Evolutionary conservation across 257 asterid species (phyloP).

Genomic region (Fraxinus excelsior): DNA sequence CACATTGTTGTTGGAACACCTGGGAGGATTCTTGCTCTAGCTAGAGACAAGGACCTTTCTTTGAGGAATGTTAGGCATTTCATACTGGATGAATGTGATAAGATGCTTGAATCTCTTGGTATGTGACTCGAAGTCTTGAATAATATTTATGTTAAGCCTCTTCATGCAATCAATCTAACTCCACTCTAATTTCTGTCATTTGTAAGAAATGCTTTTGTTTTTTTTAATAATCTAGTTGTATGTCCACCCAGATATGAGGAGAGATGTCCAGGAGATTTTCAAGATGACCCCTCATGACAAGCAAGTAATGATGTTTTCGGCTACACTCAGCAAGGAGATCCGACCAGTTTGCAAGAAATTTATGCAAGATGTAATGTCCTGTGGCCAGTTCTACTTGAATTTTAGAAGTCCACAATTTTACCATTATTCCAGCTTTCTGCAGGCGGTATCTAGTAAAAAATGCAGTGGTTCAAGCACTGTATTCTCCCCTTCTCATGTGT

Average conservation of each 20-base stretch:
- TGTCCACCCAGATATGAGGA: slow-evolving; percentile 69
- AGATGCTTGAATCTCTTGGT: slow-evolving; percentile 63
- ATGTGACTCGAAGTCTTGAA: slow-evolving; percentile 15
- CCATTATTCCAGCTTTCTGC: slow-evolving; percentile 56
- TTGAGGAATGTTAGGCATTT: slow-evolving; percentile 61
- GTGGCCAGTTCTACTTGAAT: slow-evolving; percentile 75
- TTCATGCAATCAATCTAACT: slow-evolving; percentile 1
- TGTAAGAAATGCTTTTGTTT: neutral
- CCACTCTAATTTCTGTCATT: neutral
- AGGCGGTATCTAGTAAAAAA: slow-evolving; percentile 36
- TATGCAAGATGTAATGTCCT: slow-evolving; percentile 94
- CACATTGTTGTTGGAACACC: slow-evolving; percentile 61
- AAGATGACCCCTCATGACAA: slow-evolving; percentile 94
- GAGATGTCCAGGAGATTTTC: slow-evolving; percentile 91
- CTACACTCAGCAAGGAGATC: slow-evolving; percentile 92
- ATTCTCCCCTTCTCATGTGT: slow-evolving; percentile 40
- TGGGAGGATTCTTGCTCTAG: slow-evolving; percentile 52
- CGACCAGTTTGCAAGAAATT: slow-evolving; percentile 96
- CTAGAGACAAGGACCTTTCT: slow-evolving; percentile 49
- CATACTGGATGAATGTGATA: slow-evolving; percentile 58
- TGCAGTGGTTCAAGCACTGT: slow-evolving; percentile 57
- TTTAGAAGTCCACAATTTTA: slow-evolving; percentile 53
- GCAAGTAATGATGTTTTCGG: slow-evolving; percentile 97
- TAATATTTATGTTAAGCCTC: neutral
- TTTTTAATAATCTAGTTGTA: slow-evolving; percentile 5